phyloP scores from a whole-genome alignment of 805 yeast species.

The Ogataea ganodermae region DNA sequence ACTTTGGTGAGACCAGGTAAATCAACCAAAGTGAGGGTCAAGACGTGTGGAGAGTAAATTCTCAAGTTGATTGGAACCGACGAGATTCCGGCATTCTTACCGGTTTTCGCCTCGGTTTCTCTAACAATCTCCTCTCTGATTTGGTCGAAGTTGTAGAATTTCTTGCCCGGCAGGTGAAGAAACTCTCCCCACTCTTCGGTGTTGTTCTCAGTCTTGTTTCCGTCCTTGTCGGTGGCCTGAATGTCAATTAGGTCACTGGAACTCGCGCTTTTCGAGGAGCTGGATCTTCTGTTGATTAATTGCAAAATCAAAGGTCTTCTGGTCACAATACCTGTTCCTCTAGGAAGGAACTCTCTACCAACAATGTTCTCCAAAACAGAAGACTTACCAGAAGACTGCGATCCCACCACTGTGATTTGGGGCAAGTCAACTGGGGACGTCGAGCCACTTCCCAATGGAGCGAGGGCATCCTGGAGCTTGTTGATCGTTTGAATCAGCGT shows the following conservation, averaged over 20 bases:
- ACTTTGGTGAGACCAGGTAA: constrained; percentile 97
- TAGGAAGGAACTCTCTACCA: constrained; percentile 86
- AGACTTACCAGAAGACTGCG: constrained; percentile 87
- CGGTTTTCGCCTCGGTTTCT: constrained; percentile 85
- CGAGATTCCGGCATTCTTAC: constrained; percentile 85
- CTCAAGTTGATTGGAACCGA: constrained; percentile 91
- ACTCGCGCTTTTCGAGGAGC: constrained; percentile 19
- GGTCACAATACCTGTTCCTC: constrained; percentile 93
- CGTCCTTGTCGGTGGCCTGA: constrained; percentile 45
- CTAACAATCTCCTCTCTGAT: constrained; percentile 88
- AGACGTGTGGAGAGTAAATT: constrained; percentile 89
- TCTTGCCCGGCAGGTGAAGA: constrained; percentile 85
- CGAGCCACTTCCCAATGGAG: constrained; percentile 90
- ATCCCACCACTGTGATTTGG: constrained; percentile 93
- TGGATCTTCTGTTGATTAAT: constrained; percentile 66
- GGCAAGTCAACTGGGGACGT: constrained; percentile 89
- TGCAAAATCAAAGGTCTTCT: constrained; percentile 44
- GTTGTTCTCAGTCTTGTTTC: constrained; percentile 65
- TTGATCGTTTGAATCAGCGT: constrained; percentile 80
- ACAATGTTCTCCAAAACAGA: constrained; percentile 90
- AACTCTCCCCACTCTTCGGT: constrained; percentile 97
- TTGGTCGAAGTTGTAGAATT: constrained; percentile 83
- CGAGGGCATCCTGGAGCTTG: constrained; percentile 93
- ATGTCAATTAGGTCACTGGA: constrained; percentile 44
- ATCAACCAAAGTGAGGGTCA: constrained; percentile 92